A percentile compares a stretch with the other conserved stretches of the same genome.
phyloP scores from a whole-genome alignment of 2,329 filamentous ascomycete species.

The Botrytis fragariae region DNA sequence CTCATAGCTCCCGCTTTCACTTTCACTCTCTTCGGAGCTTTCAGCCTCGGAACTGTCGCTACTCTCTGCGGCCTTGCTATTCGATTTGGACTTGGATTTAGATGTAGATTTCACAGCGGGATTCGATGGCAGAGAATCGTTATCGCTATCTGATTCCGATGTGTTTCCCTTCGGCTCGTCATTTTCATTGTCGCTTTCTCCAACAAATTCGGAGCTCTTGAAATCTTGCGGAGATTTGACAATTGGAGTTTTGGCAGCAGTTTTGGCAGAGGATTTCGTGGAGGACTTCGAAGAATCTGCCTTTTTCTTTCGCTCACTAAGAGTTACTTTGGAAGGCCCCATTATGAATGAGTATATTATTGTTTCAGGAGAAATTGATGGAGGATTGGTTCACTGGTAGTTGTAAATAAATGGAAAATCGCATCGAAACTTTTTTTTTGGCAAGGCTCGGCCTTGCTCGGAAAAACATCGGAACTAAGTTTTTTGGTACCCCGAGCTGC shows the following conservation, averaged over 20 bases:
- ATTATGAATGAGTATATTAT: conserved; percentile 16
- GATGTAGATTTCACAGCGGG: conserved; percentile 9
- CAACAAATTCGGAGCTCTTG: conserved; percentile 35
- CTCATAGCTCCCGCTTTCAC: conserved; percentile 33
- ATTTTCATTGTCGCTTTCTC: conserved; percentile 35
- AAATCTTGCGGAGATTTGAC: conserved; percentile 19
- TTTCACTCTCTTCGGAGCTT: conserved; percentile 33
- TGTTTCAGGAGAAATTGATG: conserved; percentile 3
- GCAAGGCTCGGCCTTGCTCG: conserved; percentile 18
- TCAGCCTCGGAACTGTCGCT: conserved; percentile 29
- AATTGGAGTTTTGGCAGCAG: conserved; percentile 3
- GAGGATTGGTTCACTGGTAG: conserved; percentile 5
- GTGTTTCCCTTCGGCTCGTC: conserved; percentile 24
- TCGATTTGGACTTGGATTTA: conserved; percentile 23
- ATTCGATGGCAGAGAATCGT: conserved; percentile 27
- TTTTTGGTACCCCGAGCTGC: conserved; percentile 20
- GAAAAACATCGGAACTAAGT: conserved; percentile 21
- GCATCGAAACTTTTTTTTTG: conserved; percentile 26
- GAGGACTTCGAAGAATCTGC: conserved; percentile 25
- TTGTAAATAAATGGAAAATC: conserved; percentile 8
- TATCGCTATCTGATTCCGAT: conserved; percentile 29
- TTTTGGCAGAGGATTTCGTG: conserved; percentile 15
- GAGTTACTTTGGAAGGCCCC: conserved; percentile 27
- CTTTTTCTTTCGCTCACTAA: conserved; percentile 25
- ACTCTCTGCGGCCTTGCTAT: conserved; percentile 31